Evolutionary conservation across 192 early-diverging fungal genomes (phyloP), one percentile per base, ranked within the genome.

Genomic region (Mortierella alpina): DNA sequence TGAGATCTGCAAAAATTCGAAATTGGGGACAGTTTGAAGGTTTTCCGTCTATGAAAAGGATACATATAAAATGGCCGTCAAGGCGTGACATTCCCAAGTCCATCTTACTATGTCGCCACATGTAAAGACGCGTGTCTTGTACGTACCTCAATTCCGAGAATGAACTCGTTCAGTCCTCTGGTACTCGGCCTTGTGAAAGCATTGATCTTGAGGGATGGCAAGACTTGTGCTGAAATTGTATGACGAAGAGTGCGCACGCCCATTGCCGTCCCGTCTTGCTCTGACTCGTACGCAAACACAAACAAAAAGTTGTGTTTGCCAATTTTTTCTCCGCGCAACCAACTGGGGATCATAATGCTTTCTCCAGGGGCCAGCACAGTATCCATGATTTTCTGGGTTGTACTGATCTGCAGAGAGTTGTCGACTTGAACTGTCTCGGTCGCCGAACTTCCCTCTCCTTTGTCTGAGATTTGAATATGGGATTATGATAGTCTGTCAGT

Each of bases 291-390:
- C 4, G 90, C 87, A 69, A 96, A 96, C 58, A 96, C 69, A 82
- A 96, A 92, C 62, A 89, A 69, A 65, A 94, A 90, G 40, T 83
- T 86, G 62, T 96, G 94, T 48, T 93, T 92, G 58, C 97, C 97
- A 54, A 96, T 95, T 47, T 91, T 91, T 70, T 97, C 96, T 6
- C 94, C 95, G 12, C 97, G 93, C 11, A 98, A 83, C 95, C 95
- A 99, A 51, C 96, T 67, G 0, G 96, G 95, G 11, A 99, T 86
- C 1, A 85, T 63, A 11, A 93, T 90, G 0, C 93, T 91, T 48
- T 87, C 84, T 4, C 93, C 94, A 1, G 95, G 87, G 1, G 69
- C 89, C 17, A 97, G 84, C 12, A 86, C 63, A 2, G 77, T 69
- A 53, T 41, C 63, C 70, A 64, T 18, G 45, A 59, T 63, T 69